Evolutionary conservation across 192 early-diverging fungal species (phyloP).

Genomic region (Coemansia aciculifera): DNA sequence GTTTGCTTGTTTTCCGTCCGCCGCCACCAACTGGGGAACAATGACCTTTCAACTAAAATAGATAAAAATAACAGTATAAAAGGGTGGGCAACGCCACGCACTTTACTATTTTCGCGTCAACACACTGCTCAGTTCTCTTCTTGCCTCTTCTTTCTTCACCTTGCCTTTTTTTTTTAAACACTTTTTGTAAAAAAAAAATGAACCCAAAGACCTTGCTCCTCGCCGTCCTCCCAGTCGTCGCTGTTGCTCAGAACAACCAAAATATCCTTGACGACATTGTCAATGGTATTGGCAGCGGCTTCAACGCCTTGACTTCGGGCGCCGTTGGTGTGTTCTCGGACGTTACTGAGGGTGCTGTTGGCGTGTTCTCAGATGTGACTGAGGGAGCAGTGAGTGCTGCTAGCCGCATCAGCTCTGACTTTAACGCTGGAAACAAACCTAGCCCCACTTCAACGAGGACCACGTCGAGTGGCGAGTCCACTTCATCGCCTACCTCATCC

Average conservation of each 20-base stretch:
- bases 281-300: constrained; percentile 18
- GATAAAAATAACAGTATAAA: background rate
- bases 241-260: constrained; percentile 25
- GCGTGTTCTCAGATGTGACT: constrained; percentile 9
- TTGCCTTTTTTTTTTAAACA: background rate
- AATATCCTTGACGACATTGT: constrained; percentile 24
- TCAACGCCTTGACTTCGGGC: constrained; percentile 22
- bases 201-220: constrained; percentile 20
- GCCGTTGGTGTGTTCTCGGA: constrained; percentile 20
- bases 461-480: background rate
- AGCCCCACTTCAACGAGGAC: background rate
- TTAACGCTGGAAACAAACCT: constrained; percentile 30
- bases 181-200: constrained; percentile 3
- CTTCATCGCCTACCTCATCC: constrained; percentile 4
- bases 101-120: background rate
- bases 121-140: no score
- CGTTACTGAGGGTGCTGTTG: constrained; percentile 5
- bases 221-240: constrained; percentile 17
- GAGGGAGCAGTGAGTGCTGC: background rate
- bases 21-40: background rate
- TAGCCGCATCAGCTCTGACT: constrained; percentile 44
- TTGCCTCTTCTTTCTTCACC: background rate
- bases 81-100: background rate
- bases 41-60: background rate
- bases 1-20: constrained; percentile 2